Evolutionary conservation across 352 stramenopile genomes (phyloP), one percentile per base, ranked within the genome.

Genomic region (Pythium sukuiense): DNA sequence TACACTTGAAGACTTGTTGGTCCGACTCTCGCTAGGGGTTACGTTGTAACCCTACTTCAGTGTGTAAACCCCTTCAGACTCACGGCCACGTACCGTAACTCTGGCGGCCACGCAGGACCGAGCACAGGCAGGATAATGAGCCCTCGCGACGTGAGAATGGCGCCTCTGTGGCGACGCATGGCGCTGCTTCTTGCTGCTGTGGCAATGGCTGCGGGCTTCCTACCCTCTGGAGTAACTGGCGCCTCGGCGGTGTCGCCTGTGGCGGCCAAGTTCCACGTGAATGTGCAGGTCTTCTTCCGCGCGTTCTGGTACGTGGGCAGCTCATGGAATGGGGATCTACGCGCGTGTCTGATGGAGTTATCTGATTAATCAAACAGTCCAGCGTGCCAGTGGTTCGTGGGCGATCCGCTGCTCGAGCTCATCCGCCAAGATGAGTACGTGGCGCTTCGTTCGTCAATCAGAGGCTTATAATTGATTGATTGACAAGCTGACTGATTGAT

Each of bases 301-400:
- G 85, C 83, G 1, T 93, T 88, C 72, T 93, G 83, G 83, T 92
- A 59, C 53, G 2, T 14, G 3, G 9, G 1, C 4, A 20, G n/a
- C 7, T 29, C 45, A 13, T 16, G 3, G 20, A 14, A 52, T 52
- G n/a, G 29, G 45, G 4, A 52, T 18, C 45, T 52, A 52, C 18
- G 45, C 20, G 29, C 45, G 45, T 29, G 5, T 29, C 45, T 52
- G 39, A 48, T 48, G 39, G 16, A 48, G 1, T 67, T 46, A 12
- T 26, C 11, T 35, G 41, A 46, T 6, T 32, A n/a, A 18, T 46
- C 9, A 5, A 41, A 53, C 53, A 92, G 86, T 53, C 83, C 86
- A 12, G 84, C 86, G n/a, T 93, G 86, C 39, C 81, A 93, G 75
- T 93, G 83, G 83, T 92, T 90, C 48, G 77, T 93, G 18, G 77